A percentile compares a stretch with the other conserved stretches of the same genome.
Evolutionary conservation across 2,329 filamentous ascomycete species (phyloP).

Genomic region (Trichoderma koningii): DNA sequence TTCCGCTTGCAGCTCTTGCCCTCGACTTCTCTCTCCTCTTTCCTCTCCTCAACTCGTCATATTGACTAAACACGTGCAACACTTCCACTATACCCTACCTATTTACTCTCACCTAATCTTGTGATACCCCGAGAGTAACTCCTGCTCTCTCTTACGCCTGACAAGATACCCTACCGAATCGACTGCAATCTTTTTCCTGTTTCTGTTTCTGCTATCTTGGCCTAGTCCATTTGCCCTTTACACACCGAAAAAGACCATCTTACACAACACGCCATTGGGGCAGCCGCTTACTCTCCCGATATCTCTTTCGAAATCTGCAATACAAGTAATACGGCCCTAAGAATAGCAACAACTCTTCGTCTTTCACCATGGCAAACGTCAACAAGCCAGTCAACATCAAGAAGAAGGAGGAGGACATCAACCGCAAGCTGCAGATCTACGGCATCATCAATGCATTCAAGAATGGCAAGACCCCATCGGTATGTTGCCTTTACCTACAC

Average conservation of each 20-base stretch:
- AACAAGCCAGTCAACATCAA: conserved; percentile 74
- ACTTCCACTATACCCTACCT: background rate
- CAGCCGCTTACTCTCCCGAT: background rate
- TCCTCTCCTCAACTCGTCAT: conserved; percentile 25
- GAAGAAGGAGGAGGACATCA: conserved; percentile 82
- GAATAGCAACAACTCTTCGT: background rate
- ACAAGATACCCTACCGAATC: background rate
- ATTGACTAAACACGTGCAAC: conserved; percentile 5
- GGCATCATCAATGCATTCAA: conserved; percentile 86
- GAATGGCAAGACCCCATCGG: conserved; percentile 86
- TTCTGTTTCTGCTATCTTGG: background rate
- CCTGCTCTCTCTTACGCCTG: background rate
- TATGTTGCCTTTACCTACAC: conserved; percentile 47
- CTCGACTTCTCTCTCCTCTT: conserved; percentile 6
- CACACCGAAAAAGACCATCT: background rate
- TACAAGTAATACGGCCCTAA: background rate
- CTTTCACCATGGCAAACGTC: conserved; percentile 51
- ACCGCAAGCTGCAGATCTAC: conserved; percentile 91
- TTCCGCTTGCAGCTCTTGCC: conserved; percentile 10
- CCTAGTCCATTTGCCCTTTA: background rate
- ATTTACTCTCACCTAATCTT: background rate
- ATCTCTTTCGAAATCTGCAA: background rate
- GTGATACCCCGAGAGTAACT: conserved; percentile 22
- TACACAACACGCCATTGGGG: background rate
- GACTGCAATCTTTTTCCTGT: background rate